Evolutionary conservation across 108 stramenopile species (phyloP), one percentile per base, ranked within the genome.

Genomic region (Discostella pseudostelligera): DNA sequence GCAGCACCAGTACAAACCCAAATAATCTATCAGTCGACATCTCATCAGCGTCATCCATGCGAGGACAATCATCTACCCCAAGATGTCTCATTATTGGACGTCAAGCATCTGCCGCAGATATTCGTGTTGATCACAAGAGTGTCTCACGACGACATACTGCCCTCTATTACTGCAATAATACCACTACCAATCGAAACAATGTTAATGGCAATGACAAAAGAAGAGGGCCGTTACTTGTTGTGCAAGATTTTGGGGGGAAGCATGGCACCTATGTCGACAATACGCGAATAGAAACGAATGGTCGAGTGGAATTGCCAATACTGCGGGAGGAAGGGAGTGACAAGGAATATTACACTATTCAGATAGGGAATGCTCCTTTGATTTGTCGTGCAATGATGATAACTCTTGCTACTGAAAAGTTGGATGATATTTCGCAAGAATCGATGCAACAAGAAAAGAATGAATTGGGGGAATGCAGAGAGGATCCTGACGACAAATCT

Each of bases 191-290:
- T 48, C 24, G 32, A 24, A 13, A 45, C 54, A 29, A 36, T 22
- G 24, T 14, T 1, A 13, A 49, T 44, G 14, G 22, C 14, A 16
- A n/a, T 26, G 50, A 48, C 10, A 29, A 26, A 8, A 26, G 32
- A 21, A 29, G 43, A 12, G 48, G 10, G n/a, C 32, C 56, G 37
- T 6, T 70, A 16, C 39, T 83, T 0, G 58, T 84, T 16, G 39
- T 87, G 14, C 65, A 82, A 56, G 87, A 85, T 72, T 82, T 85
- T 40, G 87, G 87, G 36, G 82, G 83, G 35, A 87, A 87, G 44
- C 78, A 87, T 65, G 87, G 87, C 8, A 82, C 81, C 14, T 61
- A 62, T 26, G 82, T 87, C 12, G 67, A 85, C 56, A 67, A 65
- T 21, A 13, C 19, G 10, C 71, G 67, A 10, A 32, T 81, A 45